A percentile compares a stretch with the other conserved stretches of the same genome.
Conservation (phyloP, 2,329 filamentous ascomycete species). For the Cordyceps tenuipes region DNA sequence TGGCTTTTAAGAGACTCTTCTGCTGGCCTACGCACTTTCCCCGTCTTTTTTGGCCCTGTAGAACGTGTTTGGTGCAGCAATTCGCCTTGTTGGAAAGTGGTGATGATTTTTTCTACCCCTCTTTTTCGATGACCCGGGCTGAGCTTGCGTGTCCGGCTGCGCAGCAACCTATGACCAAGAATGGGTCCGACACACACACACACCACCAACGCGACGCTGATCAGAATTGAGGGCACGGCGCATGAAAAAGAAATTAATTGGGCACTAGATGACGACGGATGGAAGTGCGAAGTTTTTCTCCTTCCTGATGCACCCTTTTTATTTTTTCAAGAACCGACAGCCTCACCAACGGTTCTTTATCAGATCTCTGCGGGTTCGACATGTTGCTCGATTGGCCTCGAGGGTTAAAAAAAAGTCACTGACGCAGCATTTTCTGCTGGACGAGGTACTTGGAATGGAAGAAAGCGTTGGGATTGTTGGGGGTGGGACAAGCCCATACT, state of each 20-base stretch:
- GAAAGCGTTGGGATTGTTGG: not conserved
- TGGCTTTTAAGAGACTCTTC: slow-evolving; percentile 10
- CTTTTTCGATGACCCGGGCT: not conserved
- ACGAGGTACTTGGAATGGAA: slow-evolving; percentile 1
- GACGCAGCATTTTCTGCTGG: not conserved
- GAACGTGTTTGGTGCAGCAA: slow-evolving; percentile 16
- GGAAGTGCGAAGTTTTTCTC: no score
- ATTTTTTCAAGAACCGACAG: not conserved
- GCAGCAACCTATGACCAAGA: not conserved
- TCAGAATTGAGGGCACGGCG: slow-evolving; percentile 10
- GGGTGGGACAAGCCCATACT: not conserved
- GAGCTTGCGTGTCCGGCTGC: not conserved
- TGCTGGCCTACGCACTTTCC: slow-evolving; percentile 16
- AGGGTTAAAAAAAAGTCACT: not conserved
- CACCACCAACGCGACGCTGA: slow-evolving; percentile 6
- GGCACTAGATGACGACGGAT: not conserved
- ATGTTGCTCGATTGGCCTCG: not conserved
- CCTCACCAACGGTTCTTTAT: not conserved
- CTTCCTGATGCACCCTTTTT: no score
- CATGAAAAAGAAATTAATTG: slow-evolving; percentile 5
- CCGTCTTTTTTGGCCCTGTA: slow-evolving; percentile 15
- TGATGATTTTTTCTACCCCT: slow-evolving; percentile 10
- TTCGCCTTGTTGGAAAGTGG: slow-evolving; percentile 2
- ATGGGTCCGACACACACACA: slow-evolving; percentile 5
- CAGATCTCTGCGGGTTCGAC: slow-evolving; percentile 5